phyloP scores from a whole-genome alignment of 192 early-diverging fungal species.

The Backusella psychrophila region DNA sequence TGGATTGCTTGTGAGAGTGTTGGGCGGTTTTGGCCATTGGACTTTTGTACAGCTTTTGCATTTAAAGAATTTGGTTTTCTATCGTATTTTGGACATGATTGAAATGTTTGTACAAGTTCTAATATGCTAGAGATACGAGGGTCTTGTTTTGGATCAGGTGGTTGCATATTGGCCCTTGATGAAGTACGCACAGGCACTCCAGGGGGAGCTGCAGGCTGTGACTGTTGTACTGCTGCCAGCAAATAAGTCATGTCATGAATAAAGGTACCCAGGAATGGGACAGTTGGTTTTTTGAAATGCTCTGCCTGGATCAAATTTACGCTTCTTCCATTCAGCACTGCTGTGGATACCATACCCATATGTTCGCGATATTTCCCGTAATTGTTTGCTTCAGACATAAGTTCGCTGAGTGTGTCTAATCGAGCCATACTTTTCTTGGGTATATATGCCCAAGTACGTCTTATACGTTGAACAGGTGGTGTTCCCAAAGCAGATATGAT shows the following conservation, averaged over 20 bases:
- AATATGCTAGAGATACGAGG: slow-evolving; percentile 58
- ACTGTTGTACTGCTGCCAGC: slow-evolving; percentile 57
- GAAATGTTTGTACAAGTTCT: slow-evolving; percentile 50
- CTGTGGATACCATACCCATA: slow-evolving; percentile 32
- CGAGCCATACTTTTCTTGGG: slow-evolving; percentile 60
- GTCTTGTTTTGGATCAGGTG: slow-evolving; percentile 38
- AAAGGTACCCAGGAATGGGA: slow-evolving; percentile 76
- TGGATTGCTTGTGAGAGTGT: slow-evolving; percentile 48
- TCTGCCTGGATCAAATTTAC: neutral
- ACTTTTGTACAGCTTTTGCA: slow-evolving; percentile 41
- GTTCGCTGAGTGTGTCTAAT: slow-evolving; percentile 47
- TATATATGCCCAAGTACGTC: slow-evolving; percentile 70
- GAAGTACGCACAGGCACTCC: slow-evolving; percentile 41
- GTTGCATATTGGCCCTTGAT: neutral
- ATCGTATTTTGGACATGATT: slow-evolving; percentile 55
- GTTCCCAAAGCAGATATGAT: slow-evolving; percentile 66
- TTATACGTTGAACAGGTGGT: slow-evolving; percentile 66
- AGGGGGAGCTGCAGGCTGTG: slow-evolving; percentile 36
- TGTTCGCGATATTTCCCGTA: slow-evolving; percentile 65
- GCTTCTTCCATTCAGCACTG: slow-evolving; percentile 11
- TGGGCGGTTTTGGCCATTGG: slow-evolving; percentile 48
- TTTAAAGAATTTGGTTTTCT: slow-evolving; percentile 44
- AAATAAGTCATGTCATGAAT: slow-evolving; percentile 78
- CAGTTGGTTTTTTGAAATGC: slow-evolving; percentile 49
- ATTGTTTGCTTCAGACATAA: slow-evolving; percentile 71